These are phyloP conservation scores for Globisporangium iwayamae DNA, from an alignment of 352 stramenopile species.

Conservation along the genomic window DNA sequence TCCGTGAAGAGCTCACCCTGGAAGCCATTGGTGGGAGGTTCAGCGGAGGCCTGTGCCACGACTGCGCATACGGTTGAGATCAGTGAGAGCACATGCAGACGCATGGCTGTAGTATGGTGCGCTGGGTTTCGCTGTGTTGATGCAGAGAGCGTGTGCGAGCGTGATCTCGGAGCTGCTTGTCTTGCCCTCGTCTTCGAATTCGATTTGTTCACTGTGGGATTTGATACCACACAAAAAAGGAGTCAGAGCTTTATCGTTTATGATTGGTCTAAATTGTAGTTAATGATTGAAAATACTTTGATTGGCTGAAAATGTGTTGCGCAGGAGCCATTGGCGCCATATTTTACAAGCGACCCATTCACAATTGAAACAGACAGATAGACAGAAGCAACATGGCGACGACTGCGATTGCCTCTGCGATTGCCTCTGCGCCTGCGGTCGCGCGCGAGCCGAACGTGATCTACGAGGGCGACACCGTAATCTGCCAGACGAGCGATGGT, in stretches of 20 bases:
- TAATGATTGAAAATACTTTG: neutral
- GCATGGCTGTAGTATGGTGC: neutral
- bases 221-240: neutral
- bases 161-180: neutral
- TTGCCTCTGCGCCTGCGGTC: neutral
- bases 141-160: neutral
- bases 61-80: neutral
- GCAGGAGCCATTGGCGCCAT: neutral
- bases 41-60: neutral
- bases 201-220: neutral
- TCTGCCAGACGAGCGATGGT: conserved; percentile 83
- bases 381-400: conserved; percentile 5
- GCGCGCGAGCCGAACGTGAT: conserved; percentile 65
- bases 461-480: conserved; percentile 83
- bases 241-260: neutral
- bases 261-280: neutral
- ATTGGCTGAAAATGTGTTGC: neutral
- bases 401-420: neutral
- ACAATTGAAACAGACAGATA: neutral
- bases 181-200: conserved; percentile 3
- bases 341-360: neutral
- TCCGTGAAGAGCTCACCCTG: conserved; percentile 8
- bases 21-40: neutral
- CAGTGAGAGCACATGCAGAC: neutral
- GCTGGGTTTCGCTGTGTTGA: neutral